These are phyloP conservation scores for Coleophoma cylindrospora DNA, from an alignment of 2,329 filamentous ascomycete genomes.

Conservation along the genomic window DNA sequence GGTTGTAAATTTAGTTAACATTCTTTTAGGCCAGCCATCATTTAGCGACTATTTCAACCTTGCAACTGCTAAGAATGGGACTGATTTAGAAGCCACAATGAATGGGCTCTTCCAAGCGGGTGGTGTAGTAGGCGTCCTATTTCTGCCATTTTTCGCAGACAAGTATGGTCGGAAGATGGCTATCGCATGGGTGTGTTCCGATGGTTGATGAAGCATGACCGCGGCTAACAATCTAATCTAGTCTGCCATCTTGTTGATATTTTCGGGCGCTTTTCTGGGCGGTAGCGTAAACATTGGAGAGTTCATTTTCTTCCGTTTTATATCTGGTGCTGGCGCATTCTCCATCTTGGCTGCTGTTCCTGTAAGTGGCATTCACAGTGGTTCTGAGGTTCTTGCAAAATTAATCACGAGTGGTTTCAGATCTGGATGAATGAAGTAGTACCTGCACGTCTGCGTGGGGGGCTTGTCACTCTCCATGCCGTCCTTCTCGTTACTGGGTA, in stretches of 20 bases:
- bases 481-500: slow-evolving; percentile 22
- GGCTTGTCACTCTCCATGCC: slow-evolving; percentile 24
- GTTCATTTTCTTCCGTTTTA: slow-evolving; percentile 8
- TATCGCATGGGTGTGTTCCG: background rate
- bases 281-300: slow-evolving; percentile 6
- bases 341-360: slow-evolving; percentile 4
- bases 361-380: slow-evolving; percentile 5
- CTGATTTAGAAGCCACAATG: background rate
- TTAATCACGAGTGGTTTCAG: background rate
- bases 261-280: slow-evolving; percentile 9
- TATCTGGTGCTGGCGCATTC: slow-evolving; percentile 8
- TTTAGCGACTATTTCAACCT: slow-evolving; percentile 1
- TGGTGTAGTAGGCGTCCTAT: background rate
- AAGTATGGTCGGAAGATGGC: background rate
- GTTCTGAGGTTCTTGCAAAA: background rate
- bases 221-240: background rate
- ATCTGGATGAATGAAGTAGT: slow-evolving; percentile 15
- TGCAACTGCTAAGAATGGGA: background rate
- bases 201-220: background rate
- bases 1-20: background rate
- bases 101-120: background rate
- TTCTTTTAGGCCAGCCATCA: background rate
- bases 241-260: background rate
- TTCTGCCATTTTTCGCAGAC: background rate
- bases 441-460: slow-evolving; percentile 17